Conservation (phyloP, 371 early-diverging fungal species). For the Catenaria anguillulae region DNA sequence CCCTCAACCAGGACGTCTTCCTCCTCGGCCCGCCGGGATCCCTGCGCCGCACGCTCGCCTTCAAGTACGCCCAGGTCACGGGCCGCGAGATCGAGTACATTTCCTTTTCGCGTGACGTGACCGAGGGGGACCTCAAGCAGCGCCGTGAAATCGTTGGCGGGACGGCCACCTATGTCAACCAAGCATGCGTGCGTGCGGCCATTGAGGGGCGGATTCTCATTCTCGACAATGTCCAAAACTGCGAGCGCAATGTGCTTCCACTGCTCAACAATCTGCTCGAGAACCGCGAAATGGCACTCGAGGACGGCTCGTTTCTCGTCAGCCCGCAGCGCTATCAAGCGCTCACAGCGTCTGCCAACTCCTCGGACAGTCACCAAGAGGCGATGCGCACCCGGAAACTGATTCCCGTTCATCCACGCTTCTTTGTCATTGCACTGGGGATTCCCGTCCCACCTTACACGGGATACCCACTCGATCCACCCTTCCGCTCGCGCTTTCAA, state of each 20-base stretch:
- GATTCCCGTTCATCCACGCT: conserved; percentile 51
- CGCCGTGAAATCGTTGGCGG: conserved; percentile 55
- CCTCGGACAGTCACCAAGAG: conserved; percentile 12
- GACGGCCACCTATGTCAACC: conserved; percentile 41
- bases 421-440: conserved; percentile 64
- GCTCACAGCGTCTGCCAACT: conserved; percentile 12
- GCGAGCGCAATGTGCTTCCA: conserved; percentile 73
- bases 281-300: conserved; percentile 73
- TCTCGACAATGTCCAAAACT: conserved; percentile 47
- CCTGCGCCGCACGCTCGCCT: conserved; percentile 46
- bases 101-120: neutral
- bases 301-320: conserved; percentile 67
- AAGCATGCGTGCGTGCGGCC: conserved; percentile 66
- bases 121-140: conserved; percentile 51
- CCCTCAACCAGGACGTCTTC: conserved; percentile 66
- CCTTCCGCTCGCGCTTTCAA: conserved; percentile 67
- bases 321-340: conserved; percentile 43
- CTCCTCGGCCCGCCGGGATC: conserved; percentile 61
- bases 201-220: conserved; percentile 40
- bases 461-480: conserved; percentile 69
- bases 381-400: conserved; percentile 39
- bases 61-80: conserved; percentile 58
- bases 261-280: conserved; percentile 73
- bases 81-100: conserved; percentile 16
- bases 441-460: conserved; percentile 63